Conservation (phyloP, 2,329 filamentous ascomycete species). For the Mollisia scopiformis region DNA sequence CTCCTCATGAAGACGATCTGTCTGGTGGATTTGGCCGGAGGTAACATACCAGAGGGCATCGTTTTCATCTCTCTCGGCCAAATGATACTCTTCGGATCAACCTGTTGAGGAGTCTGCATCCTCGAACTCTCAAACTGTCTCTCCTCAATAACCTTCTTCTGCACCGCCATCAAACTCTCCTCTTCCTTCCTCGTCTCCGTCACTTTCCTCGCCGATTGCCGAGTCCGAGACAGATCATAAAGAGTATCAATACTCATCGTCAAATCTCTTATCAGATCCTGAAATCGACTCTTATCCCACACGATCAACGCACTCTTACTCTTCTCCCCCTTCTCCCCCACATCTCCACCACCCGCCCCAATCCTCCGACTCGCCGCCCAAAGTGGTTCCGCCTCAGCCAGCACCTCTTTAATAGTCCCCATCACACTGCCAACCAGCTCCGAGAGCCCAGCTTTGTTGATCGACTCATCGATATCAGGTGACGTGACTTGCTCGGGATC, state of each 20-base stretch:
- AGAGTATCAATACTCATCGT: constrained; percentile 80
- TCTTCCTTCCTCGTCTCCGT: constrained; percentile 26
- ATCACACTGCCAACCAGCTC: constrained; percentile 80
- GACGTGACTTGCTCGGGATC: constrained; percentile 60
- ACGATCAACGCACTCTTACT: constrained; percentile 51
- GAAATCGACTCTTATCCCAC: constrained; percentile 74
- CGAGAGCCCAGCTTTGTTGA: constrained; percentile 74
- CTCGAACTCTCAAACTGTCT: constrained; percentile 58
- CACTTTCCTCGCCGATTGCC: constrained; percentile 44
- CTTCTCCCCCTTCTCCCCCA: constrained; percentile 31
- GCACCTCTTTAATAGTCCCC: constrained; percentile 78
- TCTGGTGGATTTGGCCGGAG: constrained; percentile 38
- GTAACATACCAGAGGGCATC: constrained; percentile 27
- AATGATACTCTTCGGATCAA: constrained; percentile 57
- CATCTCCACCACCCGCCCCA: constrained; percentile 38
- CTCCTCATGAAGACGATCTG: constrained; percentile 38
- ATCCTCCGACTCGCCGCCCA: constrained; percentile 58
- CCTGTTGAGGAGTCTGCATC: constrained; percentile 63
- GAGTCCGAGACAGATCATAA: constrained; percentile 73
- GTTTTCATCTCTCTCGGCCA: constrained; percentile 39
- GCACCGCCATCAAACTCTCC: constrained; percentile 19
- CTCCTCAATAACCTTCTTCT: constrained; percentile 34
- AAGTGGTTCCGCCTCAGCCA: constrained; percentile 75
- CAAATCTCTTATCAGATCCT: constrained; percentile 74
- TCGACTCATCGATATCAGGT: constrained; percentile 70